Evolutionary conservation across 352 stramenopile species (phyloP).

Genomic region (Blastocystis sp.): DNA sequence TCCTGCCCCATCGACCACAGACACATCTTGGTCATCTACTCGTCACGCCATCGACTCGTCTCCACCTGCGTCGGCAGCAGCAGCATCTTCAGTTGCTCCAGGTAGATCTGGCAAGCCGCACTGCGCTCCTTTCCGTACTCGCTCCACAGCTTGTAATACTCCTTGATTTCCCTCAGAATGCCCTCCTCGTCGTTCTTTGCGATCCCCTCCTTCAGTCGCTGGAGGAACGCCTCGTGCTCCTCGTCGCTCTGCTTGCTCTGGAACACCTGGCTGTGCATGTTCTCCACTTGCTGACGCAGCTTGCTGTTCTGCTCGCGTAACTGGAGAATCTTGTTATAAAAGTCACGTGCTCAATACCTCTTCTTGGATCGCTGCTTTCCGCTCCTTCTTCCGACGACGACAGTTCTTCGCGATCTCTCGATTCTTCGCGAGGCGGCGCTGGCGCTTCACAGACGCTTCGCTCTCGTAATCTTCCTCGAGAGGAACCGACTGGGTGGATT

Average conservation of each 20-base stretch:
- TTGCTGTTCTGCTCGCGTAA: background rate
- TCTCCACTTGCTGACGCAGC: constrained; percentile 25
- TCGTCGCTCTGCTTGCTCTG: background rate
- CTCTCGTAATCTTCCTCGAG: constrained; percentile 23
- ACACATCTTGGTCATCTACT: constrained; percentile 64
- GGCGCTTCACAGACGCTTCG: background rate
- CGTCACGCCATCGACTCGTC: background rate
- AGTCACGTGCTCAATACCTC: background rate
- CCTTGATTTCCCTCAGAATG: constrained; percentile 60
- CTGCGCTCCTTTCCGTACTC: constrained; percentile 50
- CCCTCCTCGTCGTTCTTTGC: background rate
- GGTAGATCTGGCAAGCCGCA: constrained; percentile 44
- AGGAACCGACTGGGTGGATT: background rate
- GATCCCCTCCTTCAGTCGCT: constrained; percentile 53
- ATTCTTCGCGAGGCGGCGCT: constrained; percentile 63
- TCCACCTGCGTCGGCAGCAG: constrained; percentile 62
- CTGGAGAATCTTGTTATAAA: background rate
- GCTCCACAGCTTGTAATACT: constrained; percentile 62
- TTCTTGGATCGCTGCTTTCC: constrained; percentile 24
- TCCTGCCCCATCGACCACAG: constrained; percentile 64
- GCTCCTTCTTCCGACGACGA: constrained; percentile 62
- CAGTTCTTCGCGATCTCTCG: constrained; percentile 65
- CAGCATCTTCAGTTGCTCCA: constrained; percentile 63
- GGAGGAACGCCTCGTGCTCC: constrained; percentile 1
- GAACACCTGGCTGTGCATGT: background rate